Percentiles rank a stretch among this genome's conserved stretches.
These are phyloP conservation scores for Fragaria ananassa DNA, from an alignment of 306 rosid species.

Conservation along the genomic window DNA sequence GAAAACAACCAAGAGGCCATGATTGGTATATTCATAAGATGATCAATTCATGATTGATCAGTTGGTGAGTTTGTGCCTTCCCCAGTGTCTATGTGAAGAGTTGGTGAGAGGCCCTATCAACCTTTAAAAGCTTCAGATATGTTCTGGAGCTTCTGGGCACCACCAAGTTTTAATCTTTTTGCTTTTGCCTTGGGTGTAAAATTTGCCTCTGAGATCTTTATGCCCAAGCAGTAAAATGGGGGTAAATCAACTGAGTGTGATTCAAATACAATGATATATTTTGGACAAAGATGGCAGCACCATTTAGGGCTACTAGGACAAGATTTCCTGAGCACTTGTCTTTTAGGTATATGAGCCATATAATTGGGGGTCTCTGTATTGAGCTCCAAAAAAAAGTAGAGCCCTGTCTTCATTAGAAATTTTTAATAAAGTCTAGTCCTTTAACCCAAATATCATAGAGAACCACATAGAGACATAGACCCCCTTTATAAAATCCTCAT, in stretches of 20 bases:
- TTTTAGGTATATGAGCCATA: slow-evolving; percentile 10
- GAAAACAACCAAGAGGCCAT: not conserved
- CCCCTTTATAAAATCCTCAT: slow-evolving; percentile 58
- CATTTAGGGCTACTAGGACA: slow-evolving; percentile 12
- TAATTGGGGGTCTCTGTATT: slow-evolving; percentile 6
- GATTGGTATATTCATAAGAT: not conserved
- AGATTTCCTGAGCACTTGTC: slow-evolving; percentile 13
- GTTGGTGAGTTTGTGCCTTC: slow-evolving; percentile 53
- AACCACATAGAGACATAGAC: slow-evolving; percentile 1
- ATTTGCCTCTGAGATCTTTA: slow-evolving; percentile 8
- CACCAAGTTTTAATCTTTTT: not conserved
- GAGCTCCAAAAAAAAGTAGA: slow-evolving; percentile 46
- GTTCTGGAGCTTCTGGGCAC: slow-evolving; percentile 5
- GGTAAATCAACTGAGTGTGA: not conserved
- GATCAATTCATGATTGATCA: slow-evolving; percentile 15
- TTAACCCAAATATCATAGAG: not conserved
- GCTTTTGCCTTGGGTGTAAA: slow-evolving; percentile 15
- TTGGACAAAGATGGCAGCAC: slow-evolving; percentile 44
- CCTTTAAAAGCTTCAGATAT: slow-evolving; percentile 23
- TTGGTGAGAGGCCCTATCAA: slow-evolving; percentile 70
- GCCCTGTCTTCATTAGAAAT: slow-evolving; percentile 52
- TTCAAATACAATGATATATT: not conserved
- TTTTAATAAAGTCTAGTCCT: slow-evolving; percentile 7
- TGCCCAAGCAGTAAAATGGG: not conserved
- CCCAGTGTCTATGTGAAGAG: slow-evolving; percentile 60